Evolutionary conservation across 192 early-diverging fungal genomes (phyloP), one percentile per base, ranked within the genome.

Genomic region (Gaertneriomyces sp.): DNA sequence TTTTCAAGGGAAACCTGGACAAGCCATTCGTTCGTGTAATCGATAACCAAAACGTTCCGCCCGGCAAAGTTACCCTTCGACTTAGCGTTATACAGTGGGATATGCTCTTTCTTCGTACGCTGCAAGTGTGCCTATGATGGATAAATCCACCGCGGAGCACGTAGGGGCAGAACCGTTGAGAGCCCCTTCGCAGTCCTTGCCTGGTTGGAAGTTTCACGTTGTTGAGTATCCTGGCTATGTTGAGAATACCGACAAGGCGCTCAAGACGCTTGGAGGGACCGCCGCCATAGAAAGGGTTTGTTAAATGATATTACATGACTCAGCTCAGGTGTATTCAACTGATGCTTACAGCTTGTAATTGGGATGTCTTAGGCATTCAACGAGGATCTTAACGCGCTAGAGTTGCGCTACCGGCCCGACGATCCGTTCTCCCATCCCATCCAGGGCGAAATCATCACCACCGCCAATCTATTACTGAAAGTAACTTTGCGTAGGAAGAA

Each of bases 381-480:
- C 14, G 43, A 76, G 19, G 71, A 79, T 20, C 61, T 75, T 11
- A 60, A 57, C 49, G 64, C 58, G 4, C 61, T 88, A 16, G 84
- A 88, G 60, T 64, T 89, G 6, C 63, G 71, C 4, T 86, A 74
- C 66, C 63, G 86, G 10, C 79, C 77, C 3, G 56, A 70, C 12
- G 82, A 87, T 61, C 81, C 82, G 6, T 89, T 89, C 65, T 81
- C 74, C 1, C 88, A 89, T 74, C 79, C 87, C 16, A 80, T 89
- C 42, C 68, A 76, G 52, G 88, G 88, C 20, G 79, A 85, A 49
- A 71, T 86, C 19, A 64, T 87, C 14, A 53, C 70, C 11, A 83
- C 85, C 6, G 51, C 78, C 4, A 87, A 85, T 60, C 57, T 88
- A 17, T 46, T 89, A 12, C 68, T 88, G 42, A 87, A 85, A 63